phyloP scores from a whole-genome alignment of 495 filamentous ascomycete species.

The Sporormia fimetaria region DNA sequence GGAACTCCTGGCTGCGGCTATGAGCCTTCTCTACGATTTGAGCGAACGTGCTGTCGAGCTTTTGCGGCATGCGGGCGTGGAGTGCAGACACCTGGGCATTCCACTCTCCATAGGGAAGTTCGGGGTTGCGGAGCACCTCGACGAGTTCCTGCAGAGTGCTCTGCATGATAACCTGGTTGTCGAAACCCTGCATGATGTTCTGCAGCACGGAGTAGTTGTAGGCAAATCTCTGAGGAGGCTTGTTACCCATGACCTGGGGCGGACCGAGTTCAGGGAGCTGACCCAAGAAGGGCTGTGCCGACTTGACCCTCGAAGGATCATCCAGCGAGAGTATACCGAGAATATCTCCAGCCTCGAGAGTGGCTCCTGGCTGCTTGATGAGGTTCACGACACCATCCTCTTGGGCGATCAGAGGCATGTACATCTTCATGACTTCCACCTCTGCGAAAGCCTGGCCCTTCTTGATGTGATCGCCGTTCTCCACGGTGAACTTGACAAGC shows the following conservation, averaged over 20 bases:
- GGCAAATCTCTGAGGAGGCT: slow-evolving; percentile 79
- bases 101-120: slow-evolving; percentile 95
- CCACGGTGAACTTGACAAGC: slow-evolving; percentile 95
- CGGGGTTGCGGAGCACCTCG: slow-evolving; percentile 75
- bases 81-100: slow-evolving; percentile 87
- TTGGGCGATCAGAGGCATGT: slow-evolving; percentile 95
- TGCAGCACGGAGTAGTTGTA: slow-evolving; percentile 64
- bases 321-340: slow-evolving; percentile 95
- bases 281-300: slow-evolving; percentile 89
- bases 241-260: slow-evolving; percentile 77
- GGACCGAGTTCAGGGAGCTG: slow-evolving; percentile 80
- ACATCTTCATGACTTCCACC: slow-evolving; percentile 99
- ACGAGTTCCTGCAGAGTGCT: slow-evolving; percentile 79
- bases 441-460: slow-evolving; percentile 92
- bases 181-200: slow-evolving; percentile 87
- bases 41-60: slow-evolving; percentile 68
- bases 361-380: slow-evolving; percentile 97
- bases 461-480: slow-evolving; percentile 89
- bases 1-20: slow-evolving; percentile 73
- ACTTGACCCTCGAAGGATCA: slow-evolving; percentile 92
- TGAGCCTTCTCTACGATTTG: slow-evolving; percentile 75
- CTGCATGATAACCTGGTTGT: slow-evolving; percentile 95
- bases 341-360: slow-evolving; percentile 96
- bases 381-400: slow-evolving; percentile 95
- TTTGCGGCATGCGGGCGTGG: slow-evolving; percentile 90